A percentile compares a stretch with the other conserved stretches of the same genome.
Evolutionary conservation across 1,139 yeast genomes (phyloP).

Genomic region (Pichia sp.): DNA sequence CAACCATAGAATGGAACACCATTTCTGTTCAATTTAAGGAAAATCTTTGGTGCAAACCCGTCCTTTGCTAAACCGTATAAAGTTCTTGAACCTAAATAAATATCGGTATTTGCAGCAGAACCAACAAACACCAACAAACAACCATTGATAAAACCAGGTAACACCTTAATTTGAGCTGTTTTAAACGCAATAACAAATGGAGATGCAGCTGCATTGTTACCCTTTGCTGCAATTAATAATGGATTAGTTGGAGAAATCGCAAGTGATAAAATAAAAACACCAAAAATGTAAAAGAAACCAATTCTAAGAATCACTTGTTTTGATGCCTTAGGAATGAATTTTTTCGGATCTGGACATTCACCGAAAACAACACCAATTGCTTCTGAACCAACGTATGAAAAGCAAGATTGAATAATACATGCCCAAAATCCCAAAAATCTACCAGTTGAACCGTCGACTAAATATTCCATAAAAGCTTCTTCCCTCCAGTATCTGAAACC

Average conservation of each 20-base stretch:
- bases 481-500: constrained; percentile 61
- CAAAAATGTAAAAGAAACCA: constrained; percentile 46
- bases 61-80: constrained; percentile 36
- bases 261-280: constrained; percentile 38
- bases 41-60: constrained; percentile 38
- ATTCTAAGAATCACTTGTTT: constrained; percentile 68
- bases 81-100: constrained; percentile 40
- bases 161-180: constrained; percentile 45
- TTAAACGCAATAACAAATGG: constrained; percentile 59
- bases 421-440: constrained; percentile 32
- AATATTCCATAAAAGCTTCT: constrained; percentile 5
- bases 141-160: constrained; percentile 48
- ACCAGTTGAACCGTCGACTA: constrained; percentile 28
- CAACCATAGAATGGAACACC: constrained; percentile 13
- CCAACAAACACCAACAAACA: constrained; percentile 29
- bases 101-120: constrained; percentile 35
- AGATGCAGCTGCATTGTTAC: constrained; percentile 48
- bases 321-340: constrained; percentile 61
- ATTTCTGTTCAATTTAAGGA: constrained; percentile 15
- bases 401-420: constrained; percentile 34
- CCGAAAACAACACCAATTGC: constrained; percentile 39
- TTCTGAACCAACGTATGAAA: constrained; percentile 48
- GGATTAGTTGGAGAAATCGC: constrained; percentile 35
- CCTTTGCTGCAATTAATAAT: constrained; percentile 30
- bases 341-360: constrained; percentile 39